Evolutionary conservation across 257 asterid species (phyloP).

Genomic region (Osmanthus fragrans): DNA sequence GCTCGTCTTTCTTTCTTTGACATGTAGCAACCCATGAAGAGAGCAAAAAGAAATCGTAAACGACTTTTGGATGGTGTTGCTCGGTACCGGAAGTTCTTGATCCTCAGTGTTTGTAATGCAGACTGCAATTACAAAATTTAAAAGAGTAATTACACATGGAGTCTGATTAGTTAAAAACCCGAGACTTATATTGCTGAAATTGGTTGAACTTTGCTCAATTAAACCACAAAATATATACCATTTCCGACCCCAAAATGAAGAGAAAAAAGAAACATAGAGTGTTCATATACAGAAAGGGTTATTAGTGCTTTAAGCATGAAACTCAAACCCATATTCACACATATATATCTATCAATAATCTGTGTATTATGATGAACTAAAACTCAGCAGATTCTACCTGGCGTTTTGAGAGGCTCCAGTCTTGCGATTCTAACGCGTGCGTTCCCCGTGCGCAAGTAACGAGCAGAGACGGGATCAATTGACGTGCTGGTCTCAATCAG

Average conservation of each 20-base stretch:
- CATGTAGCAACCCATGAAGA: conserved; percentile 19
- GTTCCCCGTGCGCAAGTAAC: too few relatives aligned
- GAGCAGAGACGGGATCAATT: too few relatives aligned
- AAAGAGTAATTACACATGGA: not conserved
- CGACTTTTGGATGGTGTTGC: not conserved
- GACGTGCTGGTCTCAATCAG: too few relatives aligned
- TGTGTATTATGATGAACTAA: not conserved
- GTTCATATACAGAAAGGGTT: not conserved
- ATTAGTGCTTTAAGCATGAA: not conserved
- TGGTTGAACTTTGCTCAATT: not conserved
- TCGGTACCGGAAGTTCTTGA: not conserved
- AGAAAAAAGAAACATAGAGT: not conserved
- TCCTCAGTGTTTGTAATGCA: not conserved
- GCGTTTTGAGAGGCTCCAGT: too few relatives aligned
- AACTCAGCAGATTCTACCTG: not conserved
- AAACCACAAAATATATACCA: not conserved
- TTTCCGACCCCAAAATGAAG: not conserved
- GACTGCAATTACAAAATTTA: not conserved
- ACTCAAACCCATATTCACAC: not conserved
- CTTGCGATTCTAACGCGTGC: too few relatives aligned
- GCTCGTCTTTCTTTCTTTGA: conserved; percentile 17
- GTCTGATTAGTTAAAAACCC: not conserved
- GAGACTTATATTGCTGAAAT: not conserved
- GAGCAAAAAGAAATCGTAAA: not conserved
- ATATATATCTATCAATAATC: too few relatives aligned